phyloP scores from a whole-genome alignment of 768 basidiomycete genomes.

The Termitomyces sp. region DNA sequence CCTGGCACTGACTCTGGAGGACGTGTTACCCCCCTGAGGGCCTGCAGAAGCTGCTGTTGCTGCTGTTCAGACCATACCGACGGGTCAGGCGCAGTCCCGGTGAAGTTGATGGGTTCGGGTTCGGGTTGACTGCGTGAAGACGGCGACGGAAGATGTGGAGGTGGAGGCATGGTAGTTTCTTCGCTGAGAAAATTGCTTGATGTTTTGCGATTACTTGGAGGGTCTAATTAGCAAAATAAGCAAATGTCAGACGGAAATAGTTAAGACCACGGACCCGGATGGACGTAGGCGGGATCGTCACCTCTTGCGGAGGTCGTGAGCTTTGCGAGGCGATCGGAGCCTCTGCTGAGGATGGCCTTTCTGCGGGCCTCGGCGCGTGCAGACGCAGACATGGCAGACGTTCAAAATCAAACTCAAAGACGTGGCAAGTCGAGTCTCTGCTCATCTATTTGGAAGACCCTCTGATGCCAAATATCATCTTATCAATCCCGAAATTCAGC shows the following conservation, averaged over 20 bases:
- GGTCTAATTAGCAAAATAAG: conserved; percentile 22
- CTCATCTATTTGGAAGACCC: background rate
- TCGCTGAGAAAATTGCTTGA: conserved; percentile 39
- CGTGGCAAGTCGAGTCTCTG: conserved; percentile 13
- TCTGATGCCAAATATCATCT: background rate
- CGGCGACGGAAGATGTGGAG: conserved; percentile 23
- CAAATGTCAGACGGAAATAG: background rate
- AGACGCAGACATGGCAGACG: conserved; percentile 39
- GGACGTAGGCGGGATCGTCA: conserved; percentile 55
- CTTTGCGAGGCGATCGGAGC: conserved; percentile 70
- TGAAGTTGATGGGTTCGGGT: conserved; percentile 20
- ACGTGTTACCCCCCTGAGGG: conserved; percentile 40
- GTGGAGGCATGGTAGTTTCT: conserved; percentile 35
- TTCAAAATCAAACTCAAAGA: conserved; percentile 3
- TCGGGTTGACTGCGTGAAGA: conserved; percentile 13
- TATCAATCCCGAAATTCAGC: background rate
- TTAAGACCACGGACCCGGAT: conserved; percentile 33
- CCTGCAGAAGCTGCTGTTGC: conserved; percentile 62
- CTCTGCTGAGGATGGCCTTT: conserved; percentile 69
- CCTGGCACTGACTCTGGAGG: conserved; percentile 13
- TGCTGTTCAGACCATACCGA: conserved; percentile 65
- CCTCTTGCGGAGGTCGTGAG: conserved; percentile 70
- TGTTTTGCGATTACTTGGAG: conserved; percentile 27
- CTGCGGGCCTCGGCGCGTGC: conserved; percentile 73
- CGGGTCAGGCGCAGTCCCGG: conserved; percentile 35